Evolutionary conservation across 108 stramenopile genomes (phyloP), one percentile per base, ranked within the genome.

Genomic region (Parietichytrium sp.): DNA sequence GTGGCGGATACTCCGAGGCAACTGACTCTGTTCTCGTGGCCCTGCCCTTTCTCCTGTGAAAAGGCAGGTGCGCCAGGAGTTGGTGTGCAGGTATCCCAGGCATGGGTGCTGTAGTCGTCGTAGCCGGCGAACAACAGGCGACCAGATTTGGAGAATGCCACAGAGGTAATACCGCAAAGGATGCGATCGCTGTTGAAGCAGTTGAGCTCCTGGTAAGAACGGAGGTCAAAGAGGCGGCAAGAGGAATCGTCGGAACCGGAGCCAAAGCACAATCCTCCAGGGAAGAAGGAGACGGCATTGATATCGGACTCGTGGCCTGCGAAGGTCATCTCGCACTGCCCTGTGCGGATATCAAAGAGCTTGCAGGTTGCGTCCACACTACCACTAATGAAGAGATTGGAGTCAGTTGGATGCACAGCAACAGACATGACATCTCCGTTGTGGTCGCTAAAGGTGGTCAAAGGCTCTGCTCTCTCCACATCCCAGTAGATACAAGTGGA

Each of bases 401-500:
- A 86, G 86, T 95, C 90, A 16, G 83, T 88, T 23, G 96, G 96
- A 51, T 87, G 82, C 48, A 98, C 84, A 15, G 92, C 86, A 29
- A 98, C 52, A 52, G 87, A 90, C 96, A 97, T 99, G 52, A 96
- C 95, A 86, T 98, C 96, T 3, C 92, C 96, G 13, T 82, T 93
- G 88, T 99, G 98, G 89, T 96, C 98, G 6, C 90, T 85, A 85
- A 97, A 98, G 49, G 90, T 87, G 55, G 87, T 85, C n/a, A 93
- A 83, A 50, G 92, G 89, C 52, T 89, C 91, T 6, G 92, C 95
- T 30, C 77, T 88, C 79, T 93, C 91, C 42, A 98, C 89, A 82
- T 98, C 97, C 98, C 98, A 99, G 52, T 91, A 86, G 55, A 98
- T 95, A 84, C 95, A 95, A 4, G 96, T 95, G 42, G 96, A 95